A percentile compares a stretch with the other conserved stretches of the same genome.
These are phyloP conservation scores for Mycena venus DNA, from an alignment of 768 basidiomycete genomes.

Conservation along the genomic window DNA sequence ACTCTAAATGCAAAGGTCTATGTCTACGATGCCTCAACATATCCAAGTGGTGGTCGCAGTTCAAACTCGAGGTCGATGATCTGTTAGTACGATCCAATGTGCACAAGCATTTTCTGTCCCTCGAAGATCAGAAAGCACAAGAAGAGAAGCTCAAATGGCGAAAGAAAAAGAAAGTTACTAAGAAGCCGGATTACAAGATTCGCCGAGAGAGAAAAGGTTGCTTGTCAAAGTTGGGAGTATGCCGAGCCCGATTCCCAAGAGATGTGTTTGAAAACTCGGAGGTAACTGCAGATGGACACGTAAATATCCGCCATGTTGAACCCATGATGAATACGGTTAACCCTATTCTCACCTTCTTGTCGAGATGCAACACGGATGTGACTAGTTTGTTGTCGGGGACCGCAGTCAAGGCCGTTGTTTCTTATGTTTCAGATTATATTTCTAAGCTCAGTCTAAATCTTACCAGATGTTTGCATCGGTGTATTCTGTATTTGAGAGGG, in stretches of 20 bases:
- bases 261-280: constrained; percentile 7
- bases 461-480: constrained; percentile 4
- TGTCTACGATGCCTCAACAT: constrained; percentile 20
- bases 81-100: constrained; percentile 32
- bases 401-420: background rate
- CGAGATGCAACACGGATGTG: background rate
- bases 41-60: constrained; percentile 33
- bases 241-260: constrained; percentile 3
- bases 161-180: background rate
- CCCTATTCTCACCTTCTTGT: background rate
- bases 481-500: background rate
- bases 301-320: constrained; percentile 5
- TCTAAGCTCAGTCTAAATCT: background rate
- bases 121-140: background rate
- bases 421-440: background rate
- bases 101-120: constrained; percentile 27
- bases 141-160: background rate
- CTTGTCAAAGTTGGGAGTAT: constrained; percentile 5
- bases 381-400: background rate
- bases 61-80: constrained; percentile 31
- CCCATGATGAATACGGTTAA: background rate
- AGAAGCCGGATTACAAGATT: background rate
- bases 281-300: constrained; percentile 29
- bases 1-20: background rate
- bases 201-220: constrained; percentile 2